Conservation (phyloP, 2,329 filamentous ascomycete species). For the Colletotrichum falcatum region DNA sequence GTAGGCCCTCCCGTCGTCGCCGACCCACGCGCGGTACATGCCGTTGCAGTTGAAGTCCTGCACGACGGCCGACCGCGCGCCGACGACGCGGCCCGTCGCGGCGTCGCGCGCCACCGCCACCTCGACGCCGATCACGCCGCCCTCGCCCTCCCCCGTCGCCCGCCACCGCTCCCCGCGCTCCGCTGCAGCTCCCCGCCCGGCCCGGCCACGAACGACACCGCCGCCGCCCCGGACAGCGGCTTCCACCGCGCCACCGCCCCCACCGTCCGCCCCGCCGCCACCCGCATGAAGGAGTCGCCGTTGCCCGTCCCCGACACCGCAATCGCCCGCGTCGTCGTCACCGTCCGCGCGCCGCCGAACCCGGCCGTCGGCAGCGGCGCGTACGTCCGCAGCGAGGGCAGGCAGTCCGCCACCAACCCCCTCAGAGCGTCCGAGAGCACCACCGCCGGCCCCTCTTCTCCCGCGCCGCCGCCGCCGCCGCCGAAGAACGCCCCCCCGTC, state of each 20-base stretch:
- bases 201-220: slow-evolving; percentile 75
- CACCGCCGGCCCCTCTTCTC: slow-evolving; percentile 42
- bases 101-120: slow-evolving; percentile 60
- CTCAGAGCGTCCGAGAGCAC: slow-evolving; percentile 59
- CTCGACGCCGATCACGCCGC: slow-evolving; percentile 88
- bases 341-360: background rate
- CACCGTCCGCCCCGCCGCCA: slow-evolving; percentile 77
- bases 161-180: slow-evolving; percentile 80
- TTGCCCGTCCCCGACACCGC: slow-evolving; percentile 86
- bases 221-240: slow-evolving; percentile 62
- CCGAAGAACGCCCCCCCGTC: slow-evolving; percentile 44
- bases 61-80: slow-evolving; percentile 65
- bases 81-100: slow-evolving; percentile 56
- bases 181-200: slow-evolving; percentile 78
- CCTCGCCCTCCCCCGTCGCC: slow-evolving; percentile 81
- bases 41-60: slow-evolving; percentile 88
- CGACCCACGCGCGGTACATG: slow-evolving; percentile 86
- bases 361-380: slow-evolving; percentile 45
- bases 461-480: slow-evolving; percentile 4
- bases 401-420: slow-evolving; percentile 68
- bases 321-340: slow-evolving; percentile 57
- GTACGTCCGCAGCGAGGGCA: slow-evolving; percentile 63
- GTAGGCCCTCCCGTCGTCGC: slow-evolving; percentile 67
- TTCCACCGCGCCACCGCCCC: slow-evolving; percentile 78
- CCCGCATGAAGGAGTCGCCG: slow-evolving; percentile 86